Evolutionary conservation across 2,329 filamentous ascomycete species (phyloP).

Genomic region (Cadophora sp.): DNA sequence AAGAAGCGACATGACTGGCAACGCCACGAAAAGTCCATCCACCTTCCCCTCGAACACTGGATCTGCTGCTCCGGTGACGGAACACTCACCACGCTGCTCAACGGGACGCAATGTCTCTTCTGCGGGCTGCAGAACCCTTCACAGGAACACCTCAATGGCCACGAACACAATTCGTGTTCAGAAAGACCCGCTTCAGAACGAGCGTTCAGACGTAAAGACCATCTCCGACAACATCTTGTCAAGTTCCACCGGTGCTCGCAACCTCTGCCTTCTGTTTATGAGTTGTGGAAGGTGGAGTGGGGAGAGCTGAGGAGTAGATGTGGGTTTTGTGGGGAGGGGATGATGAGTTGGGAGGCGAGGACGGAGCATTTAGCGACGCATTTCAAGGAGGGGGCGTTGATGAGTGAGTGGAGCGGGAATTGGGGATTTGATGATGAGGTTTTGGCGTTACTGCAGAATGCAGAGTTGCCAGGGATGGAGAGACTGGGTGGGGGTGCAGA

Average conservation of each 20-base stretch:
- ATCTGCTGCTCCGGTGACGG: constrained; percentile 12
- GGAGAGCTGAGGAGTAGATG: constrained; percentile 13
- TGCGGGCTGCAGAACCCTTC: not conserved
- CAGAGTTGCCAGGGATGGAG: constrained; percentile 9
- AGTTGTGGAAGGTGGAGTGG: constrained; percentile 16
- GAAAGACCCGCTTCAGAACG: constrained; percentile 8
- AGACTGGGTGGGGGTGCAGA: not conserved
- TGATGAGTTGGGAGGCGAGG: constrained; percentile 14
- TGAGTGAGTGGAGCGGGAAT: constrained; percentile 10
- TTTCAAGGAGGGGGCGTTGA: constrained; percentile 4
- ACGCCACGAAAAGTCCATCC: constrained; percentile 16
- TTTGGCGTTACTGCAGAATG: constrained; percentile 11
- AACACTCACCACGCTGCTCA: not conserved
- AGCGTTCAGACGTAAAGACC: constrained; percentile 7
- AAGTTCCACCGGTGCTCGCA: constrained; percentile 12
- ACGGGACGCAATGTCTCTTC: constrained; percentile 11
- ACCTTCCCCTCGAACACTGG: constrained; percentile 13
- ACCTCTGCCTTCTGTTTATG: not conserved
- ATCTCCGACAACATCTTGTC: constrained; percentile 8
- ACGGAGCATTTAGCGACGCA: constrained; percentile 17
- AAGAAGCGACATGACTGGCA: constrained; percentile 16
- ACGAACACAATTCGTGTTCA: constrained; percentile 14
- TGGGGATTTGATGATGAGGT: constrained; percentile 16
- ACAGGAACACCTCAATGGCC: constrained; percentile 4
- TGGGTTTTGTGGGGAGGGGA: constrained; percentile 9